Percentiles rank a stretch among this genome's conserved stretches.
Evolutionary conservation across 805 yeast species (phyloP).

Genomic region (Debaryomyces castellii): DNA sequence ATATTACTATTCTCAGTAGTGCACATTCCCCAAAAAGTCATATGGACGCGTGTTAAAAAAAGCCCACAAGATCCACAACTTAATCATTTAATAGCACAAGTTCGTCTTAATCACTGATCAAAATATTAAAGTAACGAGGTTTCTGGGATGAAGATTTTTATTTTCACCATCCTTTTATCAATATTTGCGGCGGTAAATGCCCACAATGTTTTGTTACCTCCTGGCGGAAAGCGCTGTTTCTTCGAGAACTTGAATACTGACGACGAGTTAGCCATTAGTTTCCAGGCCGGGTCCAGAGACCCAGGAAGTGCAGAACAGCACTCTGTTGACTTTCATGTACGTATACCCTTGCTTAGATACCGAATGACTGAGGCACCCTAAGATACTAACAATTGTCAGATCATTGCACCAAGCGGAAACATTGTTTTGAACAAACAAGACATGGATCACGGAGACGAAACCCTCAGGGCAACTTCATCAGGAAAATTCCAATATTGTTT

Average conservation of each 20-base stretch:
- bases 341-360: too few relatives aligned
- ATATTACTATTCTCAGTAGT: not conserved
- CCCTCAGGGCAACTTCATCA: constrained; percentile 57
- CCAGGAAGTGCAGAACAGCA: constrained; percentile 66
- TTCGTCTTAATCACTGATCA: not conserved
- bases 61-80: constrained; percentile 1
- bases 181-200: constrained; percentile 38
- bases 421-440: constrained; percentile 50
- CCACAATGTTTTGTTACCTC: constrained; percentile 79
- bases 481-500: constrained; percentile 91
- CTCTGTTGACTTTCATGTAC: constrained; percentile 56
- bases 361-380: too few relatives aligned
- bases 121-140: not conserved
- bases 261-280: constrained; percentile 84
- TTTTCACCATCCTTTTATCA: constrained; percentile 6
- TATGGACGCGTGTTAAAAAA: constrained; percentile 8
- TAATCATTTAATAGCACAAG: not conserved
- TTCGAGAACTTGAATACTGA: constrained; percentile 77
- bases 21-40: not conserved
- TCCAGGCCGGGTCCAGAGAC: constrained; percentile 92
- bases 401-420: constrained; percentile 43
- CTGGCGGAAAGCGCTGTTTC: constrained; percentile 85
- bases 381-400: constrained; percentile 12
- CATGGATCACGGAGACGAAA: constrained; percentile 79
- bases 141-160: constrained; percentile 4